Evolutionary conservation across 2,329 filamentous ascomycete genomes (phyloP), one percentile per base, ranked within the genome.

Genomic region (Raffaelea ambrosiae): DNA sequence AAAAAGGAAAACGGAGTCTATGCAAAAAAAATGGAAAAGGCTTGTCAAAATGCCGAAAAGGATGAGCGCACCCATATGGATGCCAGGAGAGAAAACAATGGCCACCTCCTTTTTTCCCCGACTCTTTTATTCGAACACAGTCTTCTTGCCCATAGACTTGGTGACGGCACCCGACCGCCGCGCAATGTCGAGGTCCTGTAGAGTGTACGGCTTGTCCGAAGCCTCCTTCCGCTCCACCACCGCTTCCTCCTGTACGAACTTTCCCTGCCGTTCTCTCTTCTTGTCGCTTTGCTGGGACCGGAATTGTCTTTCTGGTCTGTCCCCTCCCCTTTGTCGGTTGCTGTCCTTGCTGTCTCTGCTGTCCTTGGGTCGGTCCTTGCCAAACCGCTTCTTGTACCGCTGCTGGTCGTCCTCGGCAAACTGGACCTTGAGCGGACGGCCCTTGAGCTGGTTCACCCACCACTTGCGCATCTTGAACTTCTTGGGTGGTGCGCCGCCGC

Each of bases 361-460:
- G 59, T 66, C 69, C 19, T 69, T 74, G 73, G 43, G 74, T 73
- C 44, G 76, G 38, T 83, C 83, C 64, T 90, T 91, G 54, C 88
- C 86, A 61, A 86, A 97, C 2, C 93, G 81, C 74, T 97, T 98
- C 72, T 91, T 91, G 67, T 98, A 98, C 49, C 93, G 74, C 31
- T 81, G 80, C 57, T 88, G 82, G 50, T 90, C 81, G 64, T 97
- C 93, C 68, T 98, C 93, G 19, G 93, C 93, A 59, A 91, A 89
- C 64, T 98, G 91, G 63, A 93, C 82, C 62, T 91, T 87, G 55
- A 98, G 73, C 53, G 82, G 76, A 26, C 93, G 79, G 23, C 90
- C 89, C 45, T 85, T 72, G 48, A 96, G 76, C 58, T 82, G 79
- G 67, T 95, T 95, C 54, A 96, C 83, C 77, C 88, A 94, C 76